Base-by-base conservation (phyloP, 108 stramenopile genomes). In the Fistulifera pelliculosa region DNA sequence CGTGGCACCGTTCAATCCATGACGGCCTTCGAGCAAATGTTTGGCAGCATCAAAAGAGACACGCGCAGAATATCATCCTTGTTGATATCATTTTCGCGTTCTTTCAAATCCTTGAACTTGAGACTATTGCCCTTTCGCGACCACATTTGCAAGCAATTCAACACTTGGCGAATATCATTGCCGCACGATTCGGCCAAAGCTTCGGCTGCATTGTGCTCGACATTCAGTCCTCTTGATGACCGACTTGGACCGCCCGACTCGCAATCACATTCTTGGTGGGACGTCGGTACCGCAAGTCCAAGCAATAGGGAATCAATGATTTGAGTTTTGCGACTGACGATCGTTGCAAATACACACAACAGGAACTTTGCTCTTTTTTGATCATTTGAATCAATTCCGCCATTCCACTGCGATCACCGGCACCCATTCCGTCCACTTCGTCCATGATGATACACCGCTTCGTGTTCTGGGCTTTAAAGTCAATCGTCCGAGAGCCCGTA, bases 261-360 rank as follows among this genome's bases (percentile, higher is more conserved):
- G 90, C 90, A 58, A 95, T 82, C 4, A 77, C 59, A 7, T 42
- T 56, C 56, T 93, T 92, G 31, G 51, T 67, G 0, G 98, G 98
- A 12, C 96, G 84, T 21, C 55, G 59, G 69, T 82, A 95, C 8
- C 76, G 52, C 35, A 99, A 61, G 70, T 99, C 98, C 66, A 90
- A 73, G 70, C 98, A 99, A 73, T 96, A 83, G 59, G 90, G 92
- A 31, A 79, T 72, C 24, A 97, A 69, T 52, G 80, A 66, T 49
- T 72, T 78, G 40, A 97, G 75, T 63, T 95, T 43, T 79, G 85
- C 26, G 70, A 77, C 65, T 91, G 90, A 11, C 96, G 83, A 68
- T 99, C 98, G 61, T 99, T 99, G 61, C 98, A 99, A 67, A 99
- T 97, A 70, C 95, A 96, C 64, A 99, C 96, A 56, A 99, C 96